Conservation (phyloP, 805 yeast species). For the Jamesozyma rosinii region DNA sequence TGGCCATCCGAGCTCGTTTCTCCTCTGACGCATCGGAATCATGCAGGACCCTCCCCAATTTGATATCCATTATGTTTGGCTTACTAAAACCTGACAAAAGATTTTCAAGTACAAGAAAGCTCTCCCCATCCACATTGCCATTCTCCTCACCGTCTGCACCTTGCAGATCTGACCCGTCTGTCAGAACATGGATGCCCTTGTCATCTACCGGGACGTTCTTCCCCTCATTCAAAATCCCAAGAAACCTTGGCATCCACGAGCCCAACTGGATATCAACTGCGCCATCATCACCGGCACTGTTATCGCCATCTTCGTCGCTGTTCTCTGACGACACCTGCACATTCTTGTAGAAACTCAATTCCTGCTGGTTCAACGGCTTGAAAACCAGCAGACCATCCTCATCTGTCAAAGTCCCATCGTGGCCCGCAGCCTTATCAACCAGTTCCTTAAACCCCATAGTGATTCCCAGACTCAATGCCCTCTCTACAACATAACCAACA, state of each 20-base stretch:
- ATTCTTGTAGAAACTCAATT: constrained; percentile 60
- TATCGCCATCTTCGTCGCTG: constrained; percentile 4
- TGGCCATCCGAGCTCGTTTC: constrained; percentile 49
- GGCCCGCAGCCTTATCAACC: constrained; percentile 84
- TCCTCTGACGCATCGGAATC: constrained; percentile 53
- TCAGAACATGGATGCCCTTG: constrained; percentile 1
- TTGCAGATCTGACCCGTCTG: constrained; percentile 3
- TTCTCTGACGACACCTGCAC: constrained; percentile 12
- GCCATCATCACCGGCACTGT: neutral
- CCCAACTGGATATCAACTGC: constrained; percentile 19
- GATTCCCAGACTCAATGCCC: constrained; percentile 2
- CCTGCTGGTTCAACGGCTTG: constrained; percentile 57
- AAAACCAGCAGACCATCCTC: constrained; percentile 59
- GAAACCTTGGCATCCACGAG: constrained; percentile 25
- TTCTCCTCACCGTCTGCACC: neutral
- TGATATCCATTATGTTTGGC: constrained; percentile 77
- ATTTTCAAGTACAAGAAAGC: constrained; percentile 63
- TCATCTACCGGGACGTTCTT: constrained; percentile 3
- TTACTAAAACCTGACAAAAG: constrained; percentile 46
- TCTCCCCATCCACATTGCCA: constrained; percentile 8
- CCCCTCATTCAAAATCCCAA: constrained; percentile 25
- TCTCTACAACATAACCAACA: too few relatives aligned
- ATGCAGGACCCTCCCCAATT: constrained; percentile 62
- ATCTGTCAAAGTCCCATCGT: constrained; percentile 63
- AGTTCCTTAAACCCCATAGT: constrained; percentile 6